Percentiles rank a stretch among this genome's conserved stretches.
These are phyloP conservation scores for Neltuma alba DNA, from an alignment of 306 rosid species.

Conservation along the genomic window DNA sequence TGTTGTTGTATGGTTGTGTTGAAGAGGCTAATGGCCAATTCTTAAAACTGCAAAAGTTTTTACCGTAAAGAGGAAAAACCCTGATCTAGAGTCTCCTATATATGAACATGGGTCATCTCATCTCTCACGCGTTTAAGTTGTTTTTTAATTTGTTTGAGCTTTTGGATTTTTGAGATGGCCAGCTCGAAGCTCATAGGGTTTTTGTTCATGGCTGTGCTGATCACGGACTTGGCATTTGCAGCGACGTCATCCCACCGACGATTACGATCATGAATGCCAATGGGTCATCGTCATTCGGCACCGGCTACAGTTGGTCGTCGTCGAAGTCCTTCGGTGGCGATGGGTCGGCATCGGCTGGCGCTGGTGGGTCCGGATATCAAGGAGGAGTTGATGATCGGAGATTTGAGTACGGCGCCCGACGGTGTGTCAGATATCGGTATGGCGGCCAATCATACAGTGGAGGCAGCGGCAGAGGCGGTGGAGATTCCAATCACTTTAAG, in stretches of 20 bases:
- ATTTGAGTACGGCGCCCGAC: not conserved
- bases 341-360: too few relatives aligned
- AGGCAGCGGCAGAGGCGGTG: slow-evolving; percentile 32
- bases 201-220: slow-evolving; percentile 57
- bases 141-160: slow-evolving; percentile 25
- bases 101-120: not conserved
- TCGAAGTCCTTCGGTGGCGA: not conserved
- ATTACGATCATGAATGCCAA: not conserved
- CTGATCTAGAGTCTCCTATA: slow-evolving; percentile 1
- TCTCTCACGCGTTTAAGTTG: not conserved
- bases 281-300: not conserved
- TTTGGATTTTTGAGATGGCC: slow-evolving; percentile 45
- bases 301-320: not conserved
- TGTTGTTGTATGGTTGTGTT: not conserved
- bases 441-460: not conserved
- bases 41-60: not conserved
- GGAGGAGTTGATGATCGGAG: not conserved
- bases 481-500: not conserved
- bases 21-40: not conserved
- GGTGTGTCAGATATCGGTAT: too few relatives aligned
- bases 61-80: not conserved
- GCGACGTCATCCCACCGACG: slow-evolving; percentile 24
- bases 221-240: slow-evolving; percentile 65
- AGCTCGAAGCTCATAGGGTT: slow-evolving; percentile 53
- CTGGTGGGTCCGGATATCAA: not conserved